Base-by-base conservation (phyloP, 1,284 basidiomycete species). In the Coriolopsis trogii region DNA sequence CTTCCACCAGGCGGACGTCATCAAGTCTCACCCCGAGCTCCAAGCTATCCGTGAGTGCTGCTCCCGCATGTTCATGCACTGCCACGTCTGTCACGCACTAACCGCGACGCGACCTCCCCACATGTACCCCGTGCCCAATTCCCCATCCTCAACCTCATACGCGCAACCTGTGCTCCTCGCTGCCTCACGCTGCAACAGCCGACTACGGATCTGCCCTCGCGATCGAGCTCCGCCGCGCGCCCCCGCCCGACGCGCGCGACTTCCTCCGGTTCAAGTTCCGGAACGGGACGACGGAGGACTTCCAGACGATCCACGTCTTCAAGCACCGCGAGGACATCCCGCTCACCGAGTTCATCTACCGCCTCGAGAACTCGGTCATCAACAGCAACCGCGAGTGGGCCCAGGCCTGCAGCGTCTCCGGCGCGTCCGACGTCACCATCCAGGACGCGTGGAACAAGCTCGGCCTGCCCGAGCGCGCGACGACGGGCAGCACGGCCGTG, bases 221-320 rank as follows among this genome's bases (percentile, higher is more conserved):
- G 38, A 87, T 93, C 59, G 92, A 95, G 73, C 76, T 95, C 51
- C 82, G 84, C 65, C 82, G 84, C 55, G 81, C 84, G 60, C 76
- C 81, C 55, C 80, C 85, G 41, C 85, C 87, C n/a, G 87, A 89
- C 63, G 74, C 80, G 58, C 84, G 87, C 58, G 85, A 88, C 72
- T 88, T 89, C 73, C 72, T 95, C 65, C 84, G 87, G 63, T 78
- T 93, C 77, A 87, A 82, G 70, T 93, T 93, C 83, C 87, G 84
- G 74, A 95, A 95, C 70, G 91, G 91, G 36, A 87, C 90, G 26
- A 62, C 70, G 30, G 76, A 75, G 53, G 68, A 73, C 61, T 85
- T 82, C 73, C 66, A 79, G 62, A 79, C 81, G 53, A 70, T 87
- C 65, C 81, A 85, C 63, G 84, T 82, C 63, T 89, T 87, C 66